Base-by-base conservation (phyloP, 441 rosid genomes). In the Euphorbia corollata region DNA sequence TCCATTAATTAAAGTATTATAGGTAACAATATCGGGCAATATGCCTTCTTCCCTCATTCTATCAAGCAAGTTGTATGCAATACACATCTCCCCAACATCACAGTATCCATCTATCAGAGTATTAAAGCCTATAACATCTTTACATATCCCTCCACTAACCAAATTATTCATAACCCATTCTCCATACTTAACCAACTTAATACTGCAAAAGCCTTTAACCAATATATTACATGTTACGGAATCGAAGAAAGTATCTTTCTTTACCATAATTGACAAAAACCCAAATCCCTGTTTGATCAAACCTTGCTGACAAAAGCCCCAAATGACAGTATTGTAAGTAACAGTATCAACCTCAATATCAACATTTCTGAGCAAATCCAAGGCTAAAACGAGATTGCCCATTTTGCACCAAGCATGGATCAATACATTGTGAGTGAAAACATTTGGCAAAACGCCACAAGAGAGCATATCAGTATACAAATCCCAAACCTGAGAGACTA, bases 331-430 rank as follows among this genome's bases (percentile, higher is more conserved):
- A 77, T 94, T 89, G 65, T 85, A 89, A 32, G 87, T 83, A 65
- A 86, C 96, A 22, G 76, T 76, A 79, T 87, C 98, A 8, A 83
- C 79, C 47, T 69, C 77, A 60, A 71, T 64, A 60, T 69, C 80
- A 65, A 75, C 83, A 64, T 67, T 80, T 73, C 85, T 79, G 75
- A 88, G 80, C 72, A 87, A 76, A 73, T 80, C 83, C 67, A 86
- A 57, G 1, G 92, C 85, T 68, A 70, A 83, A 73, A 59, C 74
- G 73, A 94, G 62, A 27, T 68, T 74, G 71, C 97, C 97, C 75
- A 74, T 66, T 82, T 91, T 94, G 76, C 87, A 92, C 48, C 87
- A 78, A 63, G 96, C 86, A 79, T 89, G 98, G 41, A 88, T 80
- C 87, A 87, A 74, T 22, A 90, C 74, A 79, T 91, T 91, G 74